phyloP scores from a whole-genome alignment of 805 yeast species.

The Metschnikowia hibisci region DNA sequence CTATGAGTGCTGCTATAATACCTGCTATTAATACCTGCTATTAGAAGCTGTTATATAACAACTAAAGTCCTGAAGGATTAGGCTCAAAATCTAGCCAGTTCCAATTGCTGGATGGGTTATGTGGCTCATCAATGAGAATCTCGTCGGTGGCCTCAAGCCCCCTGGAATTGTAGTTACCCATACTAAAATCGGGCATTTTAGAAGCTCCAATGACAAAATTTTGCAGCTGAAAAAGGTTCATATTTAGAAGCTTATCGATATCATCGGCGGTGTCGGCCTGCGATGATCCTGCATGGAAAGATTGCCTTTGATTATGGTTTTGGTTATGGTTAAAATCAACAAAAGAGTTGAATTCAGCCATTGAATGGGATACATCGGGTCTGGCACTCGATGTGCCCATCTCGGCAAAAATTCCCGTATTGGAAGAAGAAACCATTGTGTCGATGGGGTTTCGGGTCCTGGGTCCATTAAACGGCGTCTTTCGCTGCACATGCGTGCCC shows the following conservation, averaged over 20 bases:
- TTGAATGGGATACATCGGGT: background rate
- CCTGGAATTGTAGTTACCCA: conserved; percentile 10
- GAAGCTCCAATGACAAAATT: conserved; percentile 25
- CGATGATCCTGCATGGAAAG: conserved; percentile 2
- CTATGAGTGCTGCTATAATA: too few species aligned
- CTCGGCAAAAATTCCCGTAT: conserved; percentile 11
- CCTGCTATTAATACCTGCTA: too few species aligned
- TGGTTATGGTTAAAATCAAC: conserved; percentile 8
- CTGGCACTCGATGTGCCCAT: background rate
- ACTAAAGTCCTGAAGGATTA: conserved; percentile 12
- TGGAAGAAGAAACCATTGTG: conserved; percentile 9
- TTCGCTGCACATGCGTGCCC: conserved; percentile 10
- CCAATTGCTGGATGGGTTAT: conserved; percentile 24
- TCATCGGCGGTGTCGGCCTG: conserved; percentile 28
- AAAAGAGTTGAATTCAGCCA: conserved; percentile 3
- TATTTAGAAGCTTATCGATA: conserved; percentile 37
- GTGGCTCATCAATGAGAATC: conserved; percentile 24
- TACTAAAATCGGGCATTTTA: conserved; percentile 6
- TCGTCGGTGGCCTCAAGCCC: conserved; percentile 34
- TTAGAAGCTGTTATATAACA: background rate
- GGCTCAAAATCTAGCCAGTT: conserved; percentile 40
- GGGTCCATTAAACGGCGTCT: background rate
- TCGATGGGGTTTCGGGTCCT: conserved; percentile 4
- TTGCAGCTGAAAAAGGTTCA: conserved; percentile 38
- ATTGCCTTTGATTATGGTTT: background rate